phyloP scores from a whole-genome alignment of 169 alveolate genomes.

The Toxoplasma gondii region DNA sequence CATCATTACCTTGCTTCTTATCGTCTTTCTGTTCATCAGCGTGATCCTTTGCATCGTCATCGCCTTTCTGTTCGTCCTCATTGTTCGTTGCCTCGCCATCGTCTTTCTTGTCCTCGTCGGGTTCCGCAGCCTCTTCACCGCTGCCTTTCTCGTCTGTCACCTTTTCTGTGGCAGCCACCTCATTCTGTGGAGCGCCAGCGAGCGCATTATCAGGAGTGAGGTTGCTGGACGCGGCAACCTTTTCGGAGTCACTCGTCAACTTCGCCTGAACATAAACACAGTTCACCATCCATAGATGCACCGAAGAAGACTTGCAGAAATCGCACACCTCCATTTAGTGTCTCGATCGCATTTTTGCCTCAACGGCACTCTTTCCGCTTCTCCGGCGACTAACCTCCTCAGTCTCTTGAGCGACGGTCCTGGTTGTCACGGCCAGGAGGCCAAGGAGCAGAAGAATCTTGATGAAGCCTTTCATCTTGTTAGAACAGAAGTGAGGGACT shows the following conservation, averaged over 20 bases:
- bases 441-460: neutral
- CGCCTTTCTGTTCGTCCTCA: neutral
- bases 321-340: too few species aligned
- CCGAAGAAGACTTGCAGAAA: too few species aligned
- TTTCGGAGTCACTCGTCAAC: neutral
- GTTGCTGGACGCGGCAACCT: too few species aligned
- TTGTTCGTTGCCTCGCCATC: neutral
- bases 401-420: neutral
- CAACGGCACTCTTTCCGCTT: neutral
- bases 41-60: neutral
- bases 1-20: neutral
- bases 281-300: too few species aligned
- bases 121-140: neutral
- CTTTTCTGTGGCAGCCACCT: neutral
- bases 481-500: too few species aligned
- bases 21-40: neutral
- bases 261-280: neutral
- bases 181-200: neutral
- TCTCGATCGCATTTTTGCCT: too few species aligned
- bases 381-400: neutral
- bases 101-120: neutral
- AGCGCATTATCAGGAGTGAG: neutral
- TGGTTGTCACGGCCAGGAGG: neutral
- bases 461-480: neutral
- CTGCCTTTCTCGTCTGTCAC: neutral